Base-by-base conservation (phyloP, 2,329 filamentous ascomycete species). In the Fusarium brachygibbosum region DNA sequence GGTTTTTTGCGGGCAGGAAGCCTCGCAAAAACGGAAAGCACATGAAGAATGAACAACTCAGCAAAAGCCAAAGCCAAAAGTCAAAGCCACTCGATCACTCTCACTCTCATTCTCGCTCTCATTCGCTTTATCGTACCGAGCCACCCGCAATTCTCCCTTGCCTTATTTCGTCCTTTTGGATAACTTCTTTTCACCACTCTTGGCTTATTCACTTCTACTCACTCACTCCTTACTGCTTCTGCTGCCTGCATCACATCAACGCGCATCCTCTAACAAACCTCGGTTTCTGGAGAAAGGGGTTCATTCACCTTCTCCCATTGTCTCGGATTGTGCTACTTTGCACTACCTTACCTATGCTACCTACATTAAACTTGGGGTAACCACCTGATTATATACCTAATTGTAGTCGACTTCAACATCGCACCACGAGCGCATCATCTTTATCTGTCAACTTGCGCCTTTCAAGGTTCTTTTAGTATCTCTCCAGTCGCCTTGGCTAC, bases 11-110 rank as follows among this genome's bases (percentile, higher is more conserved):
- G 34, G 34, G 28, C 40, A 69, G 38, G n/a, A 35, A 54, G 31
- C 35, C 34, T 50, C 29, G 58, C 42, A 72, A 72, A 69, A 71
- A 53, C 37, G 59, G 57, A 58, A 68, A 54, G 69, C 58, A 71
- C 59, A 72, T 71, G 59, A 59, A 60, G 48, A 61, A 65, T 42
- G 62, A 69, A 69, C 68, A 69, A 56, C 65, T 58, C 58, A 64
- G 56, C 65, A 55, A 53, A 51, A 44, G 51, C 46, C 7, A 49
- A 35, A 32, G 46, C 46, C 46, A 32, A 44, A 35, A 19, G 50
- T 23, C 34, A 49, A 63, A 63, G 58, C 58, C 58, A 63, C 58
- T 31, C 53, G 37, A n/a, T 7, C 37, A 54, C 31, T 52, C 35
- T 7, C 37, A 54, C 31, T 52, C 35, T 41, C 19, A 32, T 35